These are phyloP conservation scores for Scedosporium boydii DNA, from an alignment of 2,329 filamentous ascomycete genomes.

Conservation along the genomic window DNA sequence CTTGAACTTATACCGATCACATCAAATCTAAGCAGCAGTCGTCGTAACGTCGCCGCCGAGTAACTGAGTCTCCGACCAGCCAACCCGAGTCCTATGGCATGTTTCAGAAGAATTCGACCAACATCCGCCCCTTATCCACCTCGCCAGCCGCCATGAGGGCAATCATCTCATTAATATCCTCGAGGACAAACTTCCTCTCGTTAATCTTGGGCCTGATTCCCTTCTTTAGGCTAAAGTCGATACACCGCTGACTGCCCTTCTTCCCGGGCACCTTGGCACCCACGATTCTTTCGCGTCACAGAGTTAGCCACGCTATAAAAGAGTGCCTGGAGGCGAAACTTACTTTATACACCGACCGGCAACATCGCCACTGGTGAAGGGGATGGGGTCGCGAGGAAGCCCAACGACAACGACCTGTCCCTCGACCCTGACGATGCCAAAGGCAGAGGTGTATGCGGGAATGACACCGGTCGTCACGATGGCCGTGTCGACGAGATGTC, in stretches of 20 bases:
- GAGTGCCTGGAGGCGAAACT: not conserved
- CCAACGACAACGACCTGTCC: constrained; percentile 1
- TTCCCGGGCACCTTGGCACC: constrained; percentile 3
- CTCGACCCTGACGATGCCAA: not conserved
- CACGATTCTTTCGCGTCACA: not conserved
- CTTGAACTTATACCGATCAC: too few species aligned
- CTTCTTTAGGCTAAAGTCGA: constrained; percentile 1
- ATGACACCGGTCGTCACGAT: constrained; percentile 2
- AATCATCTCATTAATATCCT: constrained; percentile 4
- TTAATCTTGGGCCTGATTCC: constrained; percentile 1
- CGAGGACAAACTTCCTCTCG: constrained; percentile 2
- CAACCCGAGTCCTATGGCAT: too few species aligned
- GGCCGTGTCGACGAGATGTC: not conserved
- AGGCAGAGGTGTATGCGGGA: not conserved
- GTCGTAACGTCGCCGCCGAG: too few species aligned
- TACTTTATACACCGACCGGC: not conserved
- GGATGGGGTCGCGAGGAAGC: not conserved
- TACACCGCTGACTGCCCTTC: not conserved
- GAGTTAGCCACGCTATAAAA: not conserved
- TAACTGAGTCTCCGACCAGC: too few species aligned
- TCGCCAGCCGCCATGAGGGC: not conserved
- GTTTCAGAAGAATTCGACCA: constrained; percentile 3
- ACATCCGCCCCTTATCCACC: constrained; percentile 2
- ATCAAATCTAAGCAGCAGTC: too few species aligned
- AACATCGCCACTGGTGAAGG: not conserved